phyloP scores from a whole-genome alignment of 2,329 filamentous ascomycete genomes.

The Neonectria hederae region DNA sequence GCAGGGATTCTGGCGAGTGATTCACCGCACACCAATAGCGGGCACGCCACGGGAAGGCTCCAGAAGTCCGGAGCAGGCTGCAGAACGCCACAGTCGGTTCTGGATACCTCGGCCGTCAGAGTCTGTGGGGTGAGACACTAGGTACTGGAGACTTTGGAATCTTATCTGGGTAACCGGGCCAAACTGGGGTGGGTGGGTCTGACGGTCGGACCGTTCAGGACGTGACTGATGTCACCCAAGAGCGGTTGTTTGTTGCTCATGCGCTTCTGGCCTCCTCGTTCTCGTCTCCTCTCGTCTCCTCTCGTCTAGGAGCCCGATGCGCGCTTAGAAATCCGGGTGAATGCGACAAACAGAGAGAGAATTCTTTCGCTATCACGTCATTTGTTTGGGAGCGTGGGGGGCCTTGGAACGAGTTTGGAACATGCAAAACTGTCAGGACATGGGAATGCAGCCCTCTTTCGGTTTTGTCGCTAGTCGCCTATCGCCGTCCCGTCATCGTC shows the following conservation, averaged over 20 bases:
- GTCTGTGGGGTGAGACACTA: conserved; percentile 1
- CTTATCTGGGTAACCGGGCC: conserved; percentile 14
- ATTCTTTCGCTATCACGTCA: conserved; percentile 7
- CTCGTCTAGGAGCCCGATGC: conserved; percentile 3
- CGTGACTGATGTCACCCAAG: conserved; percentile 32
- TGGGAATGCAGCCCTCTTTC: conserved; percentile 1
- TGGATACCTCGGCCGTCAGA: conserved; percentile 32
- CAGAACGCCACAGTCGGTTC: conserved; percentile 35
- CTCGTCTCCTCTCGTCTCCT: too few relatives aligned
- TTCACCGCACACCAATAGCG: conserved; percentile 48
- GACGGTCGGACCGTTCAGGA: not conserved
- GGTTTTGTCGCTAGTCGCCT: conserved; percentile 8
- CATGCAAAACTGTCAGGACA: conserved; percentile 10
- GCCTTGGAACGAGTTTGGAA: not conserved
- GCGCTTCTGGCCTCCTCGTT: not conserved
- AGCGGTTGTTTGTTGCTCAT: conserved; percentile 22
- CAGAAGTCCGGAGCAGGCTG: conserved; percentile 47
- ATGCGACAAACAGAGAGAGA: conserved; percentile 6
- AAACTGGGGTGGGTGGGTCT: conserved; percentile 29
- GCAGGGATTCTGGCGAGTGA: conserved; percentile 44
- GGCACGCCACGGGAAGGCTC: conserved; percentile 48
- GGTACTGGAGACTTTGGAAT: conserved; percentile 32
- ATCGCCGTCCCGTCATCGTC: conserved; percentile 23
- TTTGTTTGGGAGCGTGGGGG: conserved; percentile 6
- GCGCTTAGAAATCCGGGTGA: conserved; percentile 27